Base-by-base conservation (phyloP, 768 basidiomycete genomes). In the Filobasidium floriforme region DNA sequence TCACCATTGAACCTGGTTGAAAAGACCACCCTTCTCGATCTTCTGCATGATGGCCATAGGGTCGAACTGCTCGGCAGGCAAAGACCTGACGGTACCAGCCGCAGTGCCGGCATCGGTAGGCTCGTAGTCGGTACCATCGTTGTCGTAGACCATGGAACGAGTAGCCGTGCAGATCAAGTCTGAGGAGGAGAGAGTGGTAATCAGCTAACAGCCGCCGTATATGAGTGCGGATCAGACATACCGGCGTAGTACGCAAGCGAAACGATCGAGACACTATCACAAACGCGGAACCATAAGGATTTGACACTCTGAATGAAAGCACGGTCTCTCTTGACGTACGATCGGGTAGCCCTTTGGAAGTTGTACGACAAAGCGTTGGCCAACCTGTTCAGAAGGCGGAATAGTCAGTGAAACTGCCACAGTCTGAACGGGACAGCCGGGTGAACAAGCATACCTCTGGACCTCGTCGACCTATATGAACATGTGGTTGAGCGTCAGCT, bases 181-280 rank as follows among this genome's bases (percentile, higher is more conserved):
- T 73, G 57, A 9, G 18, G 29, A 46, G n/a, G 12, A 51, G 37
- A 15, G n/a, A 22, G 7, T 12, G 0, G 18, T 9, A 10, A 14
- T 41, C 15, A 32, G 57, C 1, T 14, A 40, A 29, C 43, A 22
- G 37, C 9, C 40, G 51, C 46, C 9, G 60, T 1, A 14, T 4
- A 14, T 5, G 18, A 49, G 14, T 4, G 22, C 32, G 41, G 18
- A 44, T 12, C 24, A 66, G 59, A 69, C 71, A 69, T 59, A 72
- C 73, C 76, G 14, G 75, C 76, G 52, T 74, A 73, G 68, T 77
- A 77, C 54, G 73, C 74, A 10, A 77, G 74, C 0, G 76, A 74
- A 10, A 77, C 76, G 32, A 77, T 63, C 14, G 71, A 72, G 59
- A 78, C 77, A 46, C 46, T 49, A 22, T 18, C 18, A 12, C n/a